These are phyloP conservation scores for Eimeria praecox DNA, from an alignment of 169 alveolate genomes.

Conservation along the genomic window DNA sequence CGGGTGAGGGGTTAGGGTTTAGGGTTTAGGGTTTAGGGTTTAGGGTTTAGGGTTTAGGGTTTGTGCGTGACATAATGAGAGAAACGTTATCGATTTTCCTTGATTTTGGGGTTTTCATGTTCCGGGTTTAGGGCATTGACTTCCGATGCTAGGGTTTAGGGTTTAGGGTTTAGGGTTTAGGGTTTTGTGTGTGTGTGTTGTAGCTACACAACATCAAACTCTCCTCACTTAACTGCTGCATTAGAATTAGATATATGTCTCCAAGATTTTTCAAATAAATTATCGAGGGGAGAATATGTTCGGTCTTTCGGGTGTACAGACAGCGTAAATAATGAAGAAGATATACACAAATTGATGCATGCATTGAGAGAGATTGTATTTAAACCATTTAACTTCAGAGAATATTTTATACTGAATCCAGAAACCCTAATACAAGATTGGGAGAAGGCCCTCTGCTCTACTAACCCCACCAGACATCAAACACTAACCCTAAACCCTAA, in stretches of 20 bases:
- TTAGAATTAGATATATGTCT: conserved; percentile 90
- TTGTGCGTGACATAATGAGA: no score
- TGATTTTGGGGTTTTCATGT: conserved; percentile 15
- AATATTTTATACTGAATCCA: conserved; percentile 82
- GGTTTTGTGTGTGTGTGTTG: neutral
- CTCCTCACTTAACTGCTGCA: conserved; percentile 94
- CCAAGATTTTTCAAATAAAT: conserved; percentile 88
- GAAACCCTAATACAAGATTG: conserved; percentile 33
- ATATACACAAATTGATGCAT: conserved; percentile 86
- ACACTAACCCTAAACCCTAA: neutral
- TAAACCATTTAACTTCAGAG: conserved; percentile 84
- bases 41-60: conserved; percentile 46
- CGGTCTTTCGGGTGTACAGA: conserved; percentile 80
- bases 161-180: conserved; percentile 44
- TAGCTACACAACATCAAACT: conserved; percentile 85
- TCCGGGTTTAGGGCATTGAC: conserved; percentile 11
- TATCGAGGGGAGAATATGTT: conserved; percentile 85
- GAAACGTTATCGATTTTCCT: no score
- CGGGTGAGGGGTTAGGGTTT: conserved; percentile 83
- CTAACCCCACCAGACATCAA: neutral
- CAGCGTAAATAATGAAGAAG: conserved; percentile 89
- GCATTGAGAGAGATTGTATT: conserved; percentile 85
- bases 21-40: conserved; percentile 38
- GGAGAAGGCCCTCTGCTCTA: conserved; percentile 22
- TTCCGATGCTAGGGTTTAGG: neutral